These are phyloP conservation scores for Cutaneotrichosporon mucoides DNA, from an alignment of 1,284 basidiomycete species.

Conservation along the genomic window DNA sequence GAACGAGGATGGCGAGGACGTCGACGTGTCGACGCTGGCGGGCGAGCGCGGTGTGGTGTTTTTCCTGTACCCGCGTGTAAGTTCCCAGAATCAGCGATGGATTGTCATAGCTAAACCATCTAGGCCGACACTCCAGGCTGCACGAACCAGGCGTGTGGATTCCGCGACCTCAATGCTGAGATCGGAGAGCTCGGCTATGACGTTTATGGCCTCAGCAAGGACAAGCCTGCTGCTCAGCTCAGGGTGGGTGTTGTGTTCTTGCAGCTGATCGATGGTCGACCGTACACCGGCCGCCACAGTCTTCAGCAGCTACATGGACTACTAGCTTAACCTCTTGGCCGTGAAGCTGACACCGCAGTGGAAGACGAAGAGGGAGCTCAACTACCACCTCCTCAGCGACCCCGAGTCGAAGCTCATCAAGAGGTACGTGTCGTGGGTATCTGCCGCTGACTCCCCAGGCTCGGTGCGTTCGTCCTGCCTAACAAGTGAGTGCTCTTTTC, in stretches of 20 bases:
- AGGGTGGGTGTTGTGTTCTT: conserved; percentile 54
- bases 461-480: conserved; percentile 70
- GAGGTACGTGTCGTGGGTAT: conserved; percentile 40
- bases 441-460: conserved; percentile 26
- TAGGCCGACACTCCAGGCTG: conserved; percentile 63
- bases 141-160: conserved; percentile 83
- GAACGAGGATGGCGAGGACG: conserved; percentile 53
- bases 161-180: conserved; percentile 72
- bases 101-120: not conserved
- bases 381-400: conserved; percentile 82
- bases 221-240: conserved; percentile 70
- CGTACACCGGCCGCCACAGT: not conserved
- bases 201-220: conserved; percentile 82
- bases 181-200: conserved; percentile 66
- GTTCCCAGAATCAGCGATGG: conserved; percentile 1
- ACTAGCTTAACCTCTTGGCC: not conserved
- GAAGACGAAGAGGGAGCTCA: conserved; percentile 64
- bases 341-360: conserved; percentile 28
- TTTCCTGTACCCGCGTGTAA: conserved; percentile 60
- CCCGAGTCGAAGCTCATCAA: conserved; percentile 73
- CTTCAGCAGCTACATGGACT: too few relatives aligned
- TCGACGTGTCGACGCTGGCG: conserved; percentile 42
- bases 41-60: conserved; percentile 71
- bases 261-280: too few relatives aligned
- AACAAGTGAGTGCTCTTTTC: conserved; percentile 53